A percentile compares a stretch with the other conserved stretches of the same genome.
These are phyloP conservation scores for Fusarium sp. DNA, from an alignment of 2,329 filamentous ascomycete genomes.

Conservation along the genomic window DNA sequence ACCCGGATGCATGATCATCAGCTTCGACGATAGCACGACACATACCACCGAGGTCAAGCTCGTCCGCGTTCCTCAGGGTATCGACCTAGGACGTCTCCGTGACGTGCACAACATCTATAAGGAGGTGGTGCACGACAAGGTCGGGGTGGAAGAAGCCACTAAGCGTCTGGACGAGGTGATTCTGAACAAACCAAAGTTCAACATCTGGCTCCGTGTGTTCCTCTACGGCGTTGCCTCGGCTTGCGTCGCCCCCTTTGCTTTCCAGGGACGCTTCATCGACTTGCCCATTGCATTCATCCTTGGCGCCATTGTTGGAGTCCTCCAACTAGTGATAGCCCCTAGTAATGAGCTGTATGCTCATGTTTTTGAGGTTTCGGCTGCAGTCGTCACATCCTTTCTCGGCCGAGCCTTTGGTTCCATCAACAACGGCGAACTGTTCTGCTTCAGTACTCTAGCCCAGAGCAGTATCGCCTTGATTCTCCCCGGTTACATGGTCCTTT, in stretches of 20 bases:
- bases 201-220: conserved; percentile 67
- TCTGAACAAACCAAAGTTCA: conserved; percentile 58
- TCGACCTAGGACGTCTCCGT: conserved; percentile 79
- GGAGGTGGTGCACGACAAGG: conserved; percentile 82
- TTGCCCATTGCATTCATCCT: conserved; percentile 81
- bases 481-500: conserved; percentile 66
- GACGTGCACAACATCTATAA: conserved; percentile 85
- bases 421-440: conserved; percentile 68
- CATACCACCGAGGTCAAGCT: conserved; percentile 86
- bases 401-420: conserved; percentile 78
- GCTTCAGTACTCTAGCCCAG: conserved; percentile 78
- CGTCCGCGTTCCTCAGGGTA: conserved; percentile 74
- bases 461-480: conserved; percentile 82
- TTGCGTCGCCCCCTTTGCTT: conserved; percentile 83
- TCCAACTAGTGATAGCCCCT: conserved; percentile 81
- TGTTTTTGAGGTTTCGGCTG: conserved; percentile 64
- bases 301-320: conserved; percentile 77
- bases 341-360: conserved; percentile 76
- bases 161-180: conserved; percentile 68
- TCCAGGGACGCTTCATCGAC: conserved; percentile 81
- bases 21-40: conserved; percentile 80
- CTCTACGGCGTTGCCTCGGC: conserved; percentile 82
- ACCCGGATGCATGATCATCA: conserved; percentile 93
- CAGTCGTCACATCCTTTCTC: conserved; percentile 75
- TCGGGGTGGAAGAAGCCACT: conserved; percentile 78